Evolutionary conservation across 169 alveolate genomes (phyloP), one percentile per base, ranked within the genome.

Genomic region (Cryptosporidium ubiquitum): DNA sequence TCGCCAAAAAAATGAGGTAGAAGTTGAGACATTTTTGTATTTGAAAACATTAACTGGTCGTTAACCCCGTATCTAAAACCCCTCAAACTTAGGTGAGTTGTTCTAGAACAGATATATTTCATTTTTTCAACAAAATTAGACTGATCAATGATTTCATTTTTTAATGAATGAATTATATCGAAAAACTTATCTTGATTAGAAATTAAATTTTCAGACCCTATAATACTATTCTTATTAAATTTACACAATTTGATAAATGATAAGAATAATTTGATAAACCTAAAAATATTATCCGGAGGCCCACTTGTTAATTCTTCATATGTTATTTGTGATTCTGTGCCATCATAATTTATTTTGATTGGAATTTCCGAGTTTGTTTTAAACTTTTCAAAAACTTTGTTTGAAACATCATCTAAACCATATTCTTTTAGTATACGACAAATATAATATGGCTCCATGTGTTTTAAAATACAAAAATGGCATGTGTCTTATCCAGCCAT

Each of bases 331-430:
- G 79, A 23, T 64, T 79, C 89, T 14, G 35, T 31, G 33, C 89
- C 73, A 66, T 79, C 89, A 10, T 37, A 66, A 31, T 31, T 47
- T 35, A 79, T 79, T 58, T 49, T 79, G 0, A 33, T 79, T 33
- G 89, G 71, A 0, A 79, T n/a, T n/a, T 58, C 42, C 10, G 68
- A 40, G 10, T 3, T 58, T 18, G 49, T 20, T 44, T 20, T 20
- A n/a, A 79, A 26, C 40, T 23, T 39, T 44, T 79, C 68, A 79
- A 42, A 79, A 61, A 64, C 58, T 4, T 10, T 44, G 51, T 58
- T 66, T 79, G 89, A 79, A 52, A 64, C 68, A 23, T 79, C 89
- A 18, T 79, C 75, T 5, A 79, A 57, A 61, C 89, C 89, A 79
- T 26, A 79, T 44, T 64, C 18, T 20, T 79, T 57, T 3, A 79